Percentiles rank a stretch among this genome's conserved stretches.
Evolutionary conservation across 139 green algal genomes (phyloP).

Genomic region (Auxenochlorella pyrenoidosa): DNA sequence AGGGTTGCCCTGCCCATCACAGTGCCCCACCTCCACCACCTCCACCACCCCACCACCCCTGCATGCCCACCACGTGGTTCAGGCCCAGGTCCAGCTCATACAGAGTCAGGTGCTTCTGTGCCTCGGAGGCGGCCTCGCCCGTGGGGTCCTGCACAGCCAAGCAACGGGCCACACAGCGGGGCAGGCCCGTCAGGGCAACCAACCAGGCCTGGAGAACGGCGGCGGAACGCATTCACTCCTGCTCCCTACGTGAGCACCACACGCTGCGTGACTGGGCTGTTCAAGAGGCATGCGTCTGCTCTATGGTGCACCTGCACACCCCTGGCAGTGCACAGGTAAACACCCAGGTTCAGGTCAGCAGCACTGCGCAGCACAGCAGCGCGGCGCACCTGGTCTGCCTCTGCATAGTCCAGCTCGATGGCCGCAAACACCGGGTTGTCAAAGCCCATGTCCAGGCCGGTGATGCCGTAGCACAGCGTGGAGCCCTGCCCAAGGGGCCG

Average conservation of each 20-base stretch:
- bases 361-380: neutral
- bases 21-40: too few relatives aligned
- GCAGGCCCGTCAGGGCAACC: neutral
- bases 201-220: too few relatives aligned
- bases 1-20: neutral
- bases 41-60: neutral
- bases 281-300: too few relatives aligned
- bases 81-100: conserved; percentile 99
- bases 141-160: conserved; percentile 74
- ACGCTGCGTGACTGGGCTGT: too few relatives aligned
- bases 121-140: conserved; percentile 87
- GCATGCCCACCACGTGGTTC: conserved; percentile 89
- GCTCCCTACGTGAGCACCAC: neutral
- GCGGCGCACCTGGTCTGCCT: conserved; percentile 86
- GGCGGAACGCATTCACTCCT: too few relatives aligned
- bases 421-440: conserved; percentile 99
- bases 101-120: conserved; percentile 95
- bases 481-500: neutral
- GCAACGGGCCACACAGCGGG: neutral
- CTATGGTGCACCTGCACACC: too few relatives aligned
- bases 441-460: conserved; percentile 95
- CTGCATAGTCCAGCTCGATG: conserved; percentile 98
- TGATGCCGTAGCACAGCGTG: conserved; percentile 79
- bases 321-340: too few relatives aligned
- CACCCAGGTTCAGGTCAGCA: too few relatives aligned